Base-by-base conservation (phyloP, 2,329 filamentous ascomycete species). In the Diaporthe ilicicola region DNA sequence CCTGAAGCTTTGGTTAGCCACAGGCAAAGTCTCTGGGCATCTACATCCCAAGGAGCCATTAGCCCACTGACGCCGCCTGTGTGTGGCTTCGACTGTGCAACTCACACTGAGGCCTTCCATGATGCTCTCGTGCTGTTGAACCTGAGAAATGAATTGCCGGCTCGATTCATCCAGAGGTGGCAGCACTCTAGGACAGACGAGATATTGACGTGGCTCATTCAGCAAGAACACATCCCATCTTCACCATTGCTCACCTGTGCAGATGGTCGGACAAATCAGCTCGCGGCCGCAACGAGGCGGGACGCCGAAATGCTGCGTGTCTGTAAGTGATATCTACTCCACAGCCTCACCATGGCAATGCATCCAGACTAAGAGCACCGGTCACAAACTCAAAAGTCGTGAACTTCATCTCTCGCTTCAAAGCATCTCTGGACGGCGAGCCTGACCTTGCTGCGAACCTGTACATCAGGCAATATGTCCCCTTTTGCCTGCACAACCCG, bases 371-470 rank as follows among this genome's bases (percentile, higher is more conserved):
- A 48, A 46, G 50, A 22, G 32, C 7, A 17, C 7, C 44, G 29
- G 5, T 12, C 3, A 34, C 15, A 10, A 46, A 34, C 5, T 50
- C 13, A 24, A 17, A 44, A 88, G 86, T 86, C 59, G 76, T 86
- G 39, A 84, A 84, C 66, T 77, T 88, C 9, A 77, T 88, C 13
- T 84, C 82, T 19, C 85, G 84, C 32, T 88, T 87, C 79, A 86
- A 85, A 66, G 82, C 83, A 3, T 86, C 83, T 7, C 77, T 88
- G 2, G 85, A 87, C 69, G 85, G 85, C 4, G 83, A 83, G 29
- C 83, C 84, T 0, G 81, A 84, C 42, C 78, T 82, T 1, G 67
- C 73, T 2, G 76, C 78, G 19, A 85, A 83, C 64, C 80, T 79
- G 12, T 86, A 85, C 74, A 84, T 84, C 79, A 85, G 82, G 74